Evolutionary conservation across 148 eudicot species (phyloP), one percentile per base, ranked within the genome.

Genomic region (Camellia granthamiana): DNA sequence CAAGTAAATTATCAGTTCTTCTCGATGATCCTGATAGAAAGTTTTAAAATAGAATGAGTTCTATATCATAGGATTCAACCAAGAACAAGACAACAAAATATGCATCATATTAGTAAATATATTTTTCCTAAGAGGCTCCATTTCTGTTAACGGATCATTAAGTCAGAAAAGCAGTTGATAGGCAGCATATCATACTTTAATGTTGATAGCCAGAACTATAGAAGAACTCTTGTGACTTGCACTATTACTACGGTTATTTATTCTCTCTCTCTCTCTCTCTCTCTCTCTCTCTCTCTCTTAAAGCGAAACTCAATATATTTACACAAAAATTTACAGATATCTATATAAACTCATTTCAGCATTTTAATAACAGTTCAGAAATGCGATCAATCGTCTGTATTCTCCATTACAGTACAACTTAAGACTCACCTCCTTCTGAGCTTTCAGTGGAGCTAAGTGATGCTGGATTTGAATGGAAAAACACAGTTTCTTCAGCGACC

Each of bases 391-490:
- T 23, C 61, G 42, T 64, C 44, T 15, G 13, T 51, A 38, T n/a
- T 54, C 15, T 12, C 15, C n/a, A 49, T 23, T 11, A 8, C 30
- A 38, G 41, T 41, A 52, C 42, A 69, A 18, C 3, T 58, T 69
- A 38, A 41, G 51, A 43, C 81, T 79, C 63, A 89, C 92, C 92
- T 79, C 89, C 90, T 56, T 88, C 89, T 23, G 87, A 89, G 84
- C 89, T 89, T 80, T 89, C 92, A n/a, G 87, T 86, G 72, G 92
- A 86, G 78, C 85, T 88, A 76, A 87, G 80, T 41, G 92, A 89
- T 65, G 92, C 82, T 82, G 86, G 90, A 74, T 89, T 86, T 65
- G 90, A 87, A 79, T 82, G 90, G 80, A 79, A 84, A 62, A 86
- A 80, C 75, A 89, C 75, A 43, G 84, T 85, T 78, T 85, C 88